These are phyloP conservation scores for Wallemia mellicola DNA, from an alignment of 1,284 basidiomycete genomes.

Conservation along the genomic window DNA sequence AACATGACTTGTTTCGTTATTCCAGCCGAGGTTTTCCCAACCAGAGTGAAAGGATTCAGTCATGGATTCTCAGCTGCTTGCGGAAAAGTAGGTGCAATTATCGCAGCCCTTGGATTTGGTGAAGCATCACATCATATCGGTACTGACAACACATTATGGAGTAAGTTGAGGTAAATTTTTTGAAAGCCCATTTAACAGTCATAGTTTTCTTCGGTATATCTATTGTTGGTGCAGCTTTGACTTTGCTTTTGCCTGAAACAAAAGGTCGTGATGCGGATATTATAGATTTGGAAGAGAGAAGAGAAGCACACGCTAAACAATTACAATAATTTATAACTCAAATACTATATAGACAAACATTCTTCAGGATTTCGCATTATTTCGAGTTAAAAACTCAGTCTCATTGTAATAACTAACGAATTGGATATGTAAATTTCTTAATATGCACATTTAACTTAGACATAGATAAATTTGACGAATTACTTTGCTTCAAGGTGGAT, in stretches of 20 bases:
- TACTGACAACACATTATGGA: constrained; percentile 7
- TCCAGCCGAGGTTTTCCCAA: constrained; percentile 15
- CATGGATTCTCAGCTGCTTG: constrained; percentile 20
- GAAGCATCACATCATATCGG: constrained; percentile 8
- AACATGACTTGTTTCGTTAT: constrained; percentile 22
- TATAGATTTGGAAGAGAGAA: background rate
- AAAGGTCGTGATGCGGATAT: background rate
- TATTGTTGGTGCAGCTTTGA: background rate
- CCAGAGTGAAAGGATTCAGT: constrained; percentile 20
- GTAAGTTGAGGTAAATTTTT: too few relatives aligned
- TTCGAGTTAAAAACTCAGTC: background rate
- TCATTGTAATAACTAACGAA: background rate
- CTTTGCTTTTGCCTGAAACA: background rate
- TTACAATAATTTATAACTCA: background rate
- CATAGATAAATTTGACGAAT: too few relatives aligned
- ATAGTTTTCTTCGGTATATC: background rate
- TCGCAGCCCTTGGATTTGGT: constrained; percentile 18
- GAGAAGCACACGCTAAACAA: background rate
- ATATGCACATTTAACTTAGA: too few relatives aligned
- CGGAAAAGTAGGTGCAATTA: constrained; percentile 21
- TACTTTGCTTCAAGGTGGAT: too few relatives aligned
- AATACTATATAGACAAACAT: background rate
- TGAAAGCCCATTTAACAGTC: too few relatives aligned
- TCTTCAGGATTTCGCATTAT: background rate
- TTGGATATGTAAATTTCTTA: background rate